phyloP scores from a whole-genome alignment of 2,329 filamentous ascomycete genomes.

The Aureobasidium pullulans region DNA sequence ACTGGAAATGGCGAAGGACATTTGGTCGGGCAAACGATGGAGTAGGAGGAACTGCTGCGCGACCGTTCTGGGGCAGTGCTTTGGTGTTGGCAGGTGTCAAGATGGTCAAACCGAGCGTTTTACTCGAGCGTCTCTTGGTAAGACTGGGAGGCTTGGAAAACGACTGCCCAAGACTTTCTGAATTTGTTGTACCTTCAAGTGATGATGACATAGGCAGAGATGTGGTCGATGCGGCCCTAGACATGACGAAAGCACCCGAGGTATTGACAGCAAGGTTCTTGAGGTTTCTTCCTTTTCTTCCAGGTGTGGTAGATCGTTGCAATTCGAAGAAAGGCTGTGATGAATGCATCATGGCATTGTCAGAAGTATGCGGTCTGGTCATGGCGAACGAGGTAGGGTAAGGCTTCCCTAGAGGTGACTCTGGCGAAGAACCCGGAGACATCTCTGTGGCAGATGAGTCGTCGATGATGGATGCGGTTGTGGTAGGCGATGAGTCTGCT shows the following conservation, averaged over 20 bases:
- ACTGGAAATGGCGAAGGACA: conserved; percentile 53
- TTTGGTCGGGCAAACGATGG: conserved; percentile 45
- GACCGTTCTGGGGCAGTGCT: conserved; percentile 52
- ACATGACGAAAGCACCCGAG: conserved; percentile 38
- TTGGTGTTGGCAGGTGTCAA: conserved; percentile 55
- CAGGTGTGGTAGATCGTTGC: conserved; percentile 43
- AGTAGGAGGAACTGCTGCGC: conserved; percentile 51
- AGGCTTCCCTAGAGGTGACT: conserved; percentile 72
- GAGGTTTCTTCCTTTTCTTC: conserved; percentile 69
- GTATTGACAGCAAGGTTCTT: conserved; percentile 77
- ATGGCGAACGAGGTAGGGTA: conserved; percentile 63
- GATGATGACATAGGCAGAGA: conserved; percentile 46
- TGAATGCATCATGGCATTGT: conserved; percentile 35
- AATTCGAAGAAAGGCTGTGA: conserved; percentile 53
- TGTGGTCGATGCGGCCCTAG: conserved; percentile 45
- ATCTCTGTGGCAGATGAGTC: conserved; percentile 84
- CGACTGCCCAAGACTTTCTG: conserved; percentile 63
- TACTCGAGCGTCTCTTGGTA: conserved; percentile 60
- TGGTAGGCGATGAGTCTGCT: conserved; percentile 89
- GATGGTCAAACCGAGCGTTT: conserved; percentile 63
- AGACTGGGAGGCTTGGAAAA: conserved; percentile 77
- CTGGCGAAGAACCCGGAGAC: conserved; percentile 85
- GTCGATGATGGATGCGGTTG: conserved; percentile 85
- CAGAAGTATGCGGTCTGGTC: conserved; percentile 40
- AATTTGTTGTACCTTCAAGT: conserved; percentile 34